Conservation (phyloP, 2,329 filamentous ascomycete genomes). For the Sporothrix sp. region DNA sequence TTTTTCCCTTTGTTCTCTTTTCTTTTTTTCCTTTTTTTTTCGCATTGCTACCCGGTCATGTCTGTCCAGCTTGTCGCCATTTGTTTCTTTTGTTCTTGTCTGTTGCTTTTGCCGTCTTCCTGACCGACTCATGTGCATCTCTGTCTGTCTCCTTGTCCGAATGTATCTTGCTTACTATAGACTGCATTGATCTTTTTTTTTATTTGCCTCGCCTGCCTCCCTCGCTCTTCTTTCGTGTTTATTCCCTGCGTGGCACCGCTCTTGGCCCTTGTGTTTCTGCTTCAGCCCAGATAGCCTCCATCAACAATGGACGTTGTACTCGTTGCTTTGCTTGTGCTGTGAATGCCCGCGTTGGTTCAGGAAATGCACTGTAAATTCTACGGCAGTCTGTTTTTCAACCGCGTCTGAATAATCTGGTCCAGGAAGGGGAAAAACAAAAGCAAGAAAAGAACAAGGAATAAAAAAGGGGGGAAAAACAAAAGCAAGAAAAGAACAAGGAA, state of each 20-base stretch:
- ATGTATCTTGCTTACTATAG: neutral
- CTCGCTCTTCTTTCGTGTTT: neutral
- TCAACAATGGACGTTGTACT: too few relatives aligned
- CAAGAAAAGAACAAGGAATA: too few relatives aligned
- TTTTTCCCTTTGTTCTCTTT: neutral
- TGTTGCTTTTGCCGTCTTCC: too few relatives aligned
- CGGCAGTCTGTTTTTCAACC: neutral
- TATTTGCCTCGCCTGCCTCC: conserved; percentile 1
- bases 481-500: neutral
- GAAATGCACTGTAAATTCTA: conserved; percentile 1
- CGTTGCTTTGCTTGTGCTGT: too few relatives aligned
- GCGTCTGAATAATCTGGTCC: too few relatives aligned
- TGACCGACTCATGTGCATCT: too few relatives aligned
- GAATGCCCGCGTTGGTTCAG: too few relatives aligned
- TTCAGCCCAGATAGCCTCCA: too few relatives aligned
- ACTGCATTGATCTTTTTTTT: neutral
- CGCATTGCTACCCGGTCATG: neutral
- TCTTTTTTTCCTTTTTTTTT: neutral
- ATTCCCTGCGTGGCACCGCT: too few relatives aligned
- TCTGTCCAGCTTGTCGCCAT: neutral
- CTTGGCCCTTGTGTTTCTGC: too few relatives aligned
- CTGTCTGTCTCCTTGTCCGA: neutral
- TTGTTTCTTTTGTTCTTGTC: neutral
- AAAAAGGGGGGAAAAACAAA: neutral
- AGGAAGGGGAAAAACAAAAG: too few relatives aligned